phyloP scores from a whole-genome alignment of 2,329 filamentous ascomycete genomes.

The Neocucurbitaria cava region DNA sequence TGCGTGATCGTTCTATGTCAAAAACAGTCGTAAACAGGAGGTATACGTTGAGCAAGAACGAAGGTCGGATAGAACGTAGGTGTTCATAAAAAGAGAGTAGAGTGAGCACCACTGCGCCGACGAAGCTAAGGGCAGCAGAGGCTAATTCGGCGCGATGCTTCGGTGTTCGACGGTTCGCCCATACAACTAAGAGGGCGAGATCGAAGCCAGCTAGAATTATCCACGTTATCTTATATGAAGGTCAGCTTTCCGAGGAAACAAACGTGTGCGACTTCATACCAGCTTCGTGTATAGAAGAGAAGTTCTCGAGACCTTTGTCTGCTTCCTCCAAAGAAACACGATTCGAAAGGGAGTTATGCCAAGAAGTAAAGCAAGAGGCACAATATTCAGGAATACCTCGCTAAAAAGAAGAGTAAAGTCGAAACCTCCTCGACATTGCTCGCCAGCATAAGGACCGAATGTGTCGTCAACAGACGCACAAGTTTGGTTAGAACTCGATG shows the following conservation, averaged over 20 bases:
- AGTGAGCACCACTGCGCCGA: conserved; percentile 39
- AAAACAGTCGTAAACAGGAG: conserved; percentile 55
- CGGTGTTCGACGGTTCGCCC: conserved; percentile 22
- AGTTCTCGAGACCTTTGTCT: conserved; percentile 31
- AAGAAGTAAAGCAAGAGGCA: conserved; percentile 40
- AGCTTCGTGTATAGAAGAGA: conserved; percentile 34
- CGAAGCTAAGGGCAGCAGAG: conserved; percentile 36
- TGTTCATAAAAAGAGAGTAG: conserved; percentile 58
- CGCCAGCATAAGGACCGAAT: conserved; percentile 42
- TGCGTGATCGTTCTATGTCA: conserved; percentile 56
- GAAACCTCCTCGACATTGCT: conserved; percentile 44
- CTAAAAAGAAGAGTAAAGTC: conserved; percentile 50
- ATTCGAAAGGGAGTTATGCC: conserved; percentile 37
- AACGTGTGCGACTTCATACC: conserved; percentile 20
- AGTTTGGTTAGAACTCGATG: conserved; percentile 18
- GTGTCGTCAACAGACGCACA: conserved; percentile 39
- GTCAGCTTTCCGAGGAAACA: not conserved
- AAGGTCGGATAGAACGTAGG: conserved; percentile 53
- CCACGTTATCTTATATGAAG: conserved; percentile 27
- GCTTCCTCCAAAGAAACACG: conserved; percentile 32
- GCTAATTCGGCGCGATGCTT: conserved; percentile 32
- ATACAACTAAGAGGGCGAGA: conserved; percentile 36
- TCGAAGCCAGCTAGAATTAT: conserved; percentile 35
- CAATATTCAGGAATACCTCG: conserved; percentile 42
- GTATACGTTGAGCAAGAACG: conserved; percentile 57